Base-by-base conservation (phyloP, 2,329 filamentous ascomycete species). In the Talaromyces rugulosus region DNA sequence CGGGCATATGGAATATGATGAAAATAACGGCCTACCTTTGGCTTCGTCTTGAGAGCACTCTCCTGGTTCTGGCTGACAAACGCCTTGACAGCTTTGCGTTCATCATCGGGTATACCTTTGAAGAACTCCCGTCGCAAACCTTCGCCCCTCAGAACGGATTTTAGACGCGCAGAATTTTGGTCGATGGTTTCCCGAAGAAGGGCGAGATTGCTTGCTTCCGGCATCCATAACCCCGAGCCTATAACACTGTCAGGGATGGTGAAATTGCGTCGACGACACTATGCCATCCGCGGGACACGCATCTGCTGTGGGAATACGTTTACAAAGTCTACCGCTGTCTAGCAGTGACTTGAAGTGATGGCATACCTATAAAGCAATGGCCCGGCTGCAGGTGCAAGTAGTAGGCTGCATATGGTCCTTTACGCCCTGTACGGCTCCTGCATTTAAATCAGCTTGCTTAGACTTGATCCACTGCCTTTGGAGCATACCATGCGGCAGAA, bases 371-470 rank as follows among this genome's bases (percentile, higher is more conserved):
- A 68, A 94, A 90, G 71, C 86, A 89, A 57, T 83, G 79, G 28
- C 79, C 80, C 11, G 92, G 91, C 72, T 94, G 86, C 66, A 91
- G 83, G 74, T 96, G 92, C 23, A 96, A 78, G 77, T 96, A 96
- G 78, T 96, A 96, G 71, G 87, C 89, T 6, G 92, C 92, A 75
- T 95, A 96, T 9, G 90, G 88, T 0, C 91, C 91, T 76, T 96
- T 96, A 60, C 90, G 85, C 23, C 92, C 92, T 0, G 92, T 96
- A 23, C 92, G 87, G 61, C 90, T 95, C 86, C 83, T 85, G 65
- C 52, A 52, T 51, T 16, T 28, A 28, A 2, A 28, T 64, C 56
- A 58, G 57, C 73, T 62, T 72, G 68, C 65, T 63, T 57, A 65
- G 59, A 53, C 23, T 27, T 56, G 52, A 36, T 33, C 58, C 55